Evolutionary conservation across 805 yeast genomes (phyloP), one percentile per base, ranked within the genome.

Genomic region (Zygosaccharomyces kombuchaensis): DNA sequence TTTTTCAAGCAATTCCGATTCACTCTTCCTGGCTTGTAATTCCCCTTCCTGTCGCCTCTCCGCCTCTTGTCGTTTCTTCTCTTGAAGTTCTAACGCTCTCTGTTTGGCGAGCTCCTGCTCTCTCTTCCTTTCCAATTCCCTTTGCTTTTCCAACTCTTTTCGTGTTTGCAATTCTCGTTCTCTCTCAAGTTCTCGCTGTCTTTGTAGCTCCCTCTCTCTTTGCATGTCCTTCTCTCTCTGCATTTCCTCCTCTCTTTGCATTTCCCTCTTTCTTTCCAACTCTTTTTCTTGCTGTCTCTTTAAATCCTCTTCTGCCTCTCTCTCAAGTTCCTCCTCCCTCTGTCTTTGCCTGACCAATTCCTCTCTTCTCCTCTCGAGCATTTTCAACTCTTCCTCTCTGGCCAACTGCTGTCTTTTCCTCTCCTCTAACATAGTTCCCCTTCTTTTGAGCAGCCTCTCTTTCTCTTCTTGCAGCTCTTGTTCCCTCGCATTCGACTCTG

Each of bases 361-460:
- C 27, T 29, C 38, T n/a, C 9, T 19, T 16, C 23, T 40, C 6
- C 17, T 30, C 27, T 34, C 34, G 13, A 35, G 22, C 17, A 22
- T 10, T 32, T 36, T 32, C 43, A 34, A n/a, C 36, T 43, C 44
- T 5, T 26, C 32, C 27, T 37, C 41, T 13, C 36, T 38, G 25
- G n/a, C 31, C 13, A n/a, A 13, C 25, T 38, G 41, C 5, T 38
- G 41, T 7, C 9, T 31, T 5, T 19, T 31, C 13, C 36, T 30
- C 17, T 31, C 43, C n/a, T 13, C 25, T 7, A 40, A 12, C 23
- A 30, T 35, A 6, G 29, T 5, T 16, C 30, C 22, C 12, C 34
- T 40, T 17, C 26, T 32, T 13, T 17, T 14, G 16, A 40, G 4
- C 14, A 40, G 16, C 12, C 43, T n/a, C 25, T 32, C 43, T 21